A percentile compares a stretch with the other conserved stretches of the same genome.
These are phyloP conservation scores for Elsinoe necatrix DNA, from an alignment of 2,329 filamentous ascomycete genomes.

Conservation along the genomic window DNA sequence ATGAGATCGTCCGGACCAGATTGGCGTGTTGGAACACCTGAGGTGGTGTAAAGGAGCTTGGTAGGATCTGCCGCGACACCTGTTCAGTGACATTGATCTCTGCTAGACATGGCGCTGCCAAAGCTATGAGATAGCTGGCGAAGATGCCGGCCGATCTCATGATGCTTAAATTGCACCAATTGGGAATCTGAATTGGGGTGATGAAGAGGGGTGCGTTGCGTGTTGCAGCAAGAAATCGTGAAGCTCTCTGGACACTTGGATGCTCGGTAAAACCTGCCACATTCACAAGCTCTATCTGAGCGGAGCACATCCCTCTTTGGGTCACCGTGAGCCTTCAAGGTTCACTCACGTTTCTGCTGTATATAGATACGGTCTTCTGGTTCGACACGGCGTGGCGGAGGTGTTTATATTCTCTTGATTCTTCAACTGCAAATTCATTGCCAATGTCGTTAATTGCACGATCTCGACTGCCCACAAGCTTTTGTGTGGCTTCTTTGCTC, in stretches of 20 bases:
- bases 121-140: constrained; percentile 42
- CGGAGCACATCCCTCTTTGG: constrained; percentile 17
- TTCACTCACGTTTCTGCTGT: not conserved
- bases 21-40: constrained; percentile 93
- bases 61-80: constrained; percentile 41
- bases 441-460: not conserved
- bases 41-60: constrained; percentile 63
- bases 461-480: not conserved
- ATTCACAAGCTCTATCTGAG: constrained; percentile 1
- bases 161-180: constrained; percentile 20
- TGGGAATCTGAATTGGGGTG: not conserved
- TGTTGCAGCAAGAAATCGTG: not conserved
- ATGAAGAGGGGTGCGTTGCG: not conserved
- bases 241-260: constrained; percentile 12
- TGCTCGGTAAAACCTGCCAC: constrained; percentile 5
- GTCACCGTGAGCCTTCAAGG: constrained; percentile 6
- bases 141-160: constrained; percentile 34
- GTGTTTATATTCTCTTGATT: not conserved
- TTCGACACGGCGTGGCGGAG: not conserved
- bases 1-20: constrained; percentile 76
- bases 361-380: too few relatives aligned
- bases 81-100: constrained; percentile 53
- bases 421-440: too few relatives aligned
- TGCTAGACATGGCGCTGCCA: constrained; percentile 49
- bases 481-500: constrained; percentile 13